phyloP scores from a whole-genome alignment of 768 basidiomycete species.

The Lactifluus volemus region DNA sequence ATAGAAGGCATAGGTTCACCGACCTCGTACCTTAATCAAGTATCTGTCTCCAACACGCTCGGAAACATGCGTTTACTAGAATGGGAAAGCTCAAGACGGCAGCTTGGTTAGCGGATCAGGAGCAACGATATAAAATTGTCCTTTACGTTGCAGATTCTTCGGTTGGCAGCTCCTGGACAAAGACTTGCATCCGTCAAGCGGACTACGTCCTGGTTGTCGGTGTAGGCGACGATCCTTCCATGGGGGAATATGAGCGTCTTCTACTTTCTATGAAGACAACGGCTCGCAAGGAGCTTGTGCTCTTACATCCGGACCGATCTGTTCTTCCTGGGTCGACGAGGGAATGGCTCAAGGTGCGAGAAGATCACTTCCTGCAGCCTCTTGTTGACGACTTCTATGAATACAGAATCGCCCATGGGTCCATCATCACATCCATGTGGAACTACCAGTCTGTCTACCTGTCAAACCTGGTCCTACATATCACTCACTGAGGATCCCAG shows the following conservation, averaged over 20 bases:
- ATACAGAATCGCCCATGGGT: constrained; percentile 87
- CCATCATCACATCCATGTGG: constrained; percentile 93
- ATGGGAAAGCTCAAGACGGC: constrained; percentile 97
- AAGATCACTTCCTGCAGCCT: neutral
- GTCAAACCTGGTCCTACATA: neutral
- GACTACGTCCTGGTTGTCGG: constrained; percentile 93
- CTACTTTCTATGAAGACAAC: constrained; percentile 95
- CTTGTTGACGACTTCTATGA: constrained; percentile 1
- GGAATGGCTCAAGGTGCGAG: constrained; percentile 82
- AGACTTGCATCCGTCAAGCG: constrained; percentile 96
- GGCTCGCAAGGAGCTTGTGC: constrained; percentile 92
- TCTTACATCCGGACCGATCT: constrained; percentile 86
- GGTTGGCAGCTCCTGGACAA: constrained; percentile 93
- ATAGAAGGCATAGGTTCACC: constrained; percentile 91
- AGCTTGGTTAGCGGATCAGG: constrained; percentile 91
- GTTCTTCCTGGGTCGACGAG: constrained; percentile 88
- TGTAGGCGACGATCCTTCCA: constrained; percentile 82
- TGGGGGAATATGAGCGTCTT: constrained; percentile 93
- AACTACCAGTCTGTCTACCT: constrained; percentile 54
- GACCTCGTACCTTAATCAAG: constrained; percentile 89
- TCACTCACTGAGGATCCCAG: constrained; percentile 30
- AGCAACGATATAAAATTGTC: constrained; percentile 88
- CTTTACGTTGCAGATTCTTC: constrained; percentile 95
- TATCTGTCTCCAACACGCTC: constrained; percentile 83
- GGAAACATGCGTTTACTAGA: constrained; percentile 88